Evolutionary conservation across 2,329 filamentous ascomycete species (phyloP).

Genomic region (Phyllachora maydis): DNA sequence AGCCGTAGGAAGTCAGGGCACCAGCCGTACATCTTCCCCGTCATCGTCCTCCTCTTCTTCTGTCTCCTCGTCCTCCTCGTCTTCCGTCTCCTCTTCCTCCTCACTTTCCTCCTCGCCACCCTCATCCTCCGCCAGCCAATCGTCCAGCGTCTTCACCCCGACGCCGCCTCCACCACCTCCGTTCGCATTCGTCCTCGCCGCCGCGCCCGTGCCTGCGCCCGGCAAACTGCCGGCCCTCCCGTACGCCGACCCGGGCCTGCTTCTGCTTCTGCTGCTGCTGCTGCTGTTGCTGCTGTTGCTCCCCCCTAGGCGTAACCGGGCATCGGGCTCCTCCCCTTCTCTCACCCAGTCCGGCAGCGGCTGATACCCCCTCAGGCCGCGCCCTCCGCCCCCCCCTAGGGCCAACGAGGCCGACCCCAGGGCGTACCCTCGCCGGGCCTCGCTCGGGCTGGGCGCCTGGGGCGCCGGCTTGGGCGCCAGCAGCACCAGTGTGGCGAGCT

Average conservation of each 20-base stretch:
- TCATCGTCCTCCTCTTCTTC: slow-evolving; percentile 26
- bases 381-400: slow-evolving; percentile 52
- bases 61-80: slow-evolving; percentile 24
- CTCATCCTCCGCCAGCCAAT: slow-evolving; percentile 69
- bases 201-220: too few relatives aligned
- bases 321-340: slow-evolving; percentile 60
- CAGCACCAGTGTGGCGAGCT: slow-evolving; percentile 77
- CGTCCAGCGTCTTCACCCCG: slow-evolving; percentile 65
- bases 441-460: slow-evolving; percentile 74
- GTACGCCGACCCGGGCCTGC: too few relatives aligned
- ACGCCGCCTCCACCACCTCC: too few relatives aligned
- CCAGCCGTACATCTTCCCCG: slow-evolving; percentile 13
- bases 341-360: slow-evolving; percentile 69
- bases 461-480: slow-evolving; percentile 89
- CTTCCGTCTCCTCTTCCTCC: slow-evolving; percentile 27
- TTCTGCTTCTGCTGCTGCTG: too few relatives aligned
- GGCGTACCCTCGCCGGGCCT: slow-evolving; percentile 55
- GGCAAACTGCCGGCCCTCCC: too few relatives aligned
- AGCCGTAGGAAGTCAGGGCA: too few relatives aligned
- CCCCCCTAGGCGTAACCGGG: slow-evolving; percentile 50
- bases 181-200: too few relatives aligned
- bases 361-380: slow-evolving; percentile 62
- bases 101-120: slow-evolving; percentile 33
- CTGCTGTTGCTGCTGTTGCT: too few relatives aligned
- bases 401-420: slow-evolving; percentile 77